Base-by-base conservation (phyloP, 2,329 filamentous ascomycete genomes). In the Pseudogymnoascus sp. region DNA sequence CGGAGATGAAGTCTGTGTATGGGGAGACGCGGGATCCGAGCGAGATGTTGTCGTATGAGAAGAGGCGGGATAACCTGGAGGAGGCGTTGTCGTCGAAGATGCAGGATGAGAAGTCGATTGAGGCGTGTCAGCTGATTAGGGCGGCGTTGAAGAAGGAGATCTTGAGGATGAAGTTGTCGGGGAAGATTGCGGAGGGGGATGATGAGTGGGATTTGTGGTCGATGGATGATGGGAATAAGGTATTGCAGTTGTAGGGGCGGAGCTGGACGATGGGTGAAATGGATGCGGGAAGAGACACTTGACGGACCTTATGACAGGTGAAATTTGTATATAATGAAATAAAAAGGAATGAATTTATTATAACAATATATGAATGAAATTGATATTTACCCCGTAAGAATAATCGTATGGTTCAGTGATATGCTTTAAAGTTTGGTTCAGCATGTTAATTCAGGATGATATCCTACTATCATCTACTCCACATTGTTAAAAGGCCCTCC, bases 121-220 rank as follows among this genome's bases (percentile, higher is more conserved):
- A 41, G 58, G 58, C 35, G n/a, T 33, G 49, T 33, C 28, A 33
- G 14, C n/a, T 55, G 49, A 55, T 55, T 55, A 55, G 28, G 49
- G n/a, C 25, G 14, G 28, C 49, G n/a, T 33, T 55, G 49, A 55
- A 55, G 28, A 55, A 55, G 33, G 58, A 60, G 58, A 31, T 60
- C 8, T 38, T 38, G 33, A 21, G 23, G 33, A 38, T 60, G 58
- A 60, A 41, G 58, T n/a, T 23, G 33, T 40, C n/a, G 16, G 58
- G 58, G 7, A 41, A 38, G 58, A 60, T 60, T 60, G 33, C 12
- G 58, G 58, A 60, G 12, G 58, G 58, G 33, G n/a, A 28, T 11
- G 12, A 16, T n/a, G 33, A 25, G 58, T 60, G 58, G 58, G 58
- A 60, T 38, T 60, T 38, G 33, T 60, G 58, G 58, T 38, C 33